A percentile compares a stretch with the other conserved stretches of the same genome.
These are phyloP conservation scores for Chaetomiaceae sp. DNA, from an alignment of 2,329 filamentous ascomycete species.

Conservation along the genomic window DNA sequence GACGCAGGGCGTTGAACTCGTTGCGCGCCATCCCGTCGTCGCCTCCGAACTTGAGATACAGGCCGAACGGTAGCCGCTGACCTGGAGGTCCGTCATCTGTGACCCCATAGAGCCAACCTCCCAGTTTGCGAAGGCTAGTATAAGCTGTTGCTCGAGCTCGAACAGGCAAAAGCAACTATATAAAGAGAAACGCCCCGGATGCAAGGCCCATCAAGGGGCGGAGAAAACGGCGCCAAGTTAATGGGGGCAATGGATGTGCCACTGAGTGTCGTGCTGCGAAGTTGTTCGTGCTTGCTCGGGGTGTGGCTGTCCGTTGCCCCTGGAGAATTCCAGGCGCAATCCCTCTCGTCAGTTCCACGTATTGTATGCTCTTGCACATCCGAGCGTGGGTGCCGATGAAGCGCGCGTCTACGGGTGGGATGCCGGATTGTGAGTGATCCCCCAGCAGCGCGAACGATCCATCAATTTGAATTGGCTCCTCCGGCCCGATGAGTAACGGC, in stretches of 20 bases:
- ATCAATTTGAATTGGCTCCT: conserved; percentile 19
- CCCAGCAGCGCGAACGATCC: conserved; percentile 26
- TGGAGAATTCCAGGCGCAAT: neutral
- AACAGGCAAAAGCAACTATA: conserved; percentile 20
- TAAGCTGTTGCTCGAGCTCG: conserved; percentile 18
- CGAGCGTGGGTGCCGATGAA: conserved; percentile 28
- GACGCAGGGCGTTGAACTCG: conserved; percentile 26
- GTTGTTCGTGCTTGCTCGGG: no score
- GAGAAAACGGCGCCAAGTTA: no score
- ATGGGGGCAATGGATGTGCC: no score
- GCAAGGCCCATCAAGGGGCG: neutral
- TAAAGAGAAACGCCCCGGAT: conserved; percentile 6
- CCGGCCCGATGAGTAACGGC: conserved; percentile 3
- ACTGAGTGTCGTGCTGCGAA: no score
- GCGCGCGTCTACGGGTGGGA: conserved; percentile 25
- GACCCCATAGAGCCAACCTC: conserved; percentile 19
- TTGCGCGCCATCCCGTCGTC: conserved; percentile 21
- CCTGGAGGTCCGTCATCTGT: conserved; percentile 7
- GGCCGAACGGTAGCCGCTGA: conserved; percentile 28
- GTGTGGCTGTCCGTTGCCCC: no score
- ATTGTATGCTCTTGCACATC: conserved; percentile 24
- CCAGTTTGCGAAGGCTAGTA: conserved; percentile 18
- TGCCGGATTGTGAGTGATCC: conserved; percentile 27
- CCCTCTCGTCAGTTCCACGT: conserved; percentile 20
- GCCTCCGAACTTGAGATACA: conserved; percentile 27